Conservation (phyloP, 805 yeast species). For the Pichia californica region DNA sequence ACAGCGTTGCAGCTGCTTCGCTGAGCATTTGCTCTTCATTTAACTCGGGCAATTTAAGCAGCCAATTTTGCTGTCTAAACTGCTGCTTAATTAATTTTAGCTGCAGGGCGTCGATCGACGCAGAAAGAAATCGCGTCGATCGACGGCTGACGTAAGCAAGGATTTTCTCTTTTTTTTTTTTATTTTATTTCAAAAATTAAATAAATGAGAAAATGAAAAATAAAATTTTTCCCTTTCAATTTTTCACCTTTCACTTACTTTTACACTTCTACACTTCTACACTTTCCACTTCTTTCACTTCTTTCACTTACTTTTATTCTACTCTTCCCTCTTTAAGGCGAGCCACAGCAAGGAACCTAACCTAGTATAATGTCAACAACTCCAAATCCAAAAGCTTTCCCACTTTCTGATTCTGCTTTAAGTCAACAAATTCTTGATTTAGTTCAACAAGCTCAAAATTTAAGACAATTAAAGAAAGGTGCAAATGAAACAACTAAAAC, state of each 20-base stretch:
- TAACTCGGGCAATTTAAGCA: neutral
- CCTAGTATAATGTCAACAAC: slow-evolving; percentile 57
- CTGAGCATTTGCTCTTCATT: neutral
- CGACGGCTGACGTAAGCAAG: neutral
- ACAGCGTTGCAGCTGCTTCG: no score
- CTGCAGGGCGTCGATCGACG: no score
- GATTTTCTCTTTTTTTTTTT: slow-evolving; percentile 1
- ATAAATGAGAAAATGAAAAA: no score
- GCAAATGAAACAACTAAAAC: slow-evolving; percentile 99
- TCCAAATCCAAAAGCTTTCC: slow-evolving; percentile 98
- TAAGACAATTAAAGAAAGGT: slow-evolving; percentile 98
- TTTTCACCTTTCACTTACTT: neutral
- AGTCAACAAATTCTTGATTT: slow-evolving; percentile 96
- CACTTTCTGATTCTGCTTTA: slow-evolving; percentile 93
- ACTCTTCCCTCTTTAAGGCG: slow-evolving; percentile 28
- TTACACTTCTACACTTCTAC: neutral
- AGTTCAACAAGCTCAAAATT: slow-evolving; percentile 95
- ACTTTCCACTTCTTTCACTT: neutral
- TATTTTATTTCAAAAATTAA: neutral
- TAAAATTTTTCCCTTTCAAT: neutral
- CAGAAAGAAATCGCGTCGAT: neutral
- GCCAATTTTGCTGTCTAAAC: neutral
- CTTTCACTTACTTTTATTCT: neutral
- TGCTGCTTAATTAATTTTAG: no score
- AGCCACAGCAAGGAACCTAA: slow-evolving; percentile 51